Evolutionary conservation across 2,329 filamentous ascomycete genomes (phyloP).

Genomic region (Lasiodiplodia hormozganensis): DNA sequence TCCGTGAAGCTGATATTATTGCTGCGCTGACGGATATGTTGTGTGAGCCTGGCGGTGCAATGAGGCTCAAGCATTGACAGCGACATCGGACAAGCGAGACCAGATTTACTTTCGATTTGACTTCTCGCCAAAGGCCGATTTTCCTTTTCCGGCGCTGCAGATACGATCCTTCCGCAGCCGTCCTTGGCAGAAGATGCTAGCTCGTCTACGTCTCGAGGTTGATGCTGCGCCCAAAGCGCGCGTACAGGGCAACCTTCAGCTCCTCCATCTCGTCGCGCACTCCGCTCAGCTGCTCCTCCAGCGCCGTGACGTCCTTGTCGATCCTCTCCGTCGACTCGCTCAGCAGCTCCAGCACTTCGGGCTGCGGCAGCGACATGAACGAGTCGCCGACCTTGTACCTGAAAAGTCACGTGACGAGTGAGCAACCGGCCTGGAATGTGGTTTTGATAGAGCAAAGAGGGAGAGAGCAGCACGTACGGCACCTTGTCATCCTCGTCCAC

Average conservation of each 20-base stretch:
- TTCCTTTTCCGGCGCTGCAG: not conserved
- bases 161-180: too few species aligned
- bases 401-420: slow-evolving; percentile 16
- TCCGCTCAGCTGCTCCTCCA: slow-evolving; percentile 78
- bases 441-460: not conserved
- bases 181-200: not conserved
- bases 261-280: slow-evolving; percentile 87
- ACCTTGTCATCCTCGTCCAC: slow-evolving; percentile 94
- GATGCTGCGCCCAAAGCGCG: slow-evolving; percentile 94
- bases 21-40: not conserved
- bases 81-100: not conserved
- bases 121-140: not conserved
- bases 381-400: slow-evolving; percentile 98
- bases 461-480: slow-evolving; percentile 67
- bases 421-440: not conserved
- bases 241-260: slow-evolving; percentile 91
- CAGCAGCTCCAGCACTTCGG: slow-evolving; percentile 87
- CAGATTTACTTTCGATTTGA: not conserved
- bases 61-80: not conserved
- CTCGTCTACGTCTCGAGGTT: slow-evolving; percentile 83
- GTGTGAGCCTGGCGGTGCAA: not conserved
- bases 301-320: slow-evolving; percentile 74
- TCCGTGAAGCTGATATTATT: not conserved
- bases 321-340: slow-evolving; percentile 73
- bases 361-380: slow-evolving; percentile 84